These are phyloP conservation scores for Penicillium sp. DNA, from an alignment of 2,329 filamentous ascomycete species.

Conservation along the genomic window DNA sequence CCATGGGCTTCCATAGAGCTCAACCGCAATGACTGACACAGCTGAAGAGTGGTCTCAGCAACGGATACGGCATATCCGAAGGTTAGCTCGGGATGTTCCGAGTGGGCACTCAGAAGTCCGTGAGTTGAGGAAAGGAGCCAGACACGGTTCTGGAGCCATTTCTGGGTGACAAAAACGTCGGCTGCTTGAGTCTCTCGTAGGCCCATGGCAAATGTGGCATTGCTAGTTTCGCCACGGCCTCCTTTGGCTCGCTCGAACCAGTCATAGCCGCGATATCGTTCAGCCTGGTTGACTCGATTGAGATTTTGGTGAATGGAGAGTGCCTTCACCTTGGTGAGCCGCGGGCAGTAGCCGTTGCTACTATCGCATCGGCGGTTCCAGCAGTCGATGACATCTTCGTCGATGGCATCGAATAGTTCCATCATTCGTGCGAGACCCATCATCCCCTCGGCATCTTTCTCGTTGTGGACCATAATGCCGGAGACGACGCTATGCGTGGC, in stretches of 20 bases:
- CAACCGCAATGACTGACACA: slow-evolving; percentile 35
- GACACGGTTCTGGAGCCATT: slow-evolving; percentile 46
- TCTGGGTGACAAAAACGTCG: slow-evolving; percentile 45
- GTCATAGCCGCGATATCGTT: slow-evolving; percentile 40
- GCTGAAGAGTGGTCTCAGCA: slow-evolving; percentile 36
- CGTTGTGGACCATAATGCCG: slow-evolving; percentile 45
- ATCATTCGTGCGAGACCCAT: slow-evolving; percentile 46
- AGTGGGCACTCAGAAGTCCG: slow-evolving; percentile 36
- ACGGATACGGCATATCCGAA: slow-evolving; percentile 40
- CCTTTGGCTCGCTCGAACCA: slow-evolving; percentile 39
- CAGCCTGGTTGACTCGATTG: slow-evolving; percentile 33
- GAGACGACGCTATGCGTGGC: slow-evolving; percentile 39
- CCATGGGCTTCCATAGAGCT: slow-evolving; percentile 47
- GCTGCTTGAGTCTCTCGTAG: slow-evolving; percentile 44
- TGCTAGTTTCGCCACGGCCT: slow-evolving; percentile 19
- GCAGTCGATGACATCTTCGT: slow-evolving; percentile 46
- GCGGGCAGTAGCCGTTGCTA: slow-evolving; percentile 62
- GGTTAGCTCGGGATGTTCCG: slow-evolving; percentile 40
- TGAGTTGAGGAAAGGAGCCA: slow-evolving; percentile 46
- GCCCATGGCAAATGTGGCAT: slow-evolving; percentile 27
- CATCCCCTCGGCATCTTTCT: slow-evolving; percentile 46
- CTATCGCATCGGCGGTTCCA: slow-evolving; percentile 55
- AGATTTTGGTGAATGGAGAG: slow-evolving; percentile 39
- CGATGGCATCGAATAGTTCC: slow-evolving; percentile 47
- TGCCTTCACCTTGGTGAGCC: slow-evolving; percentile 66